A percentile compares a stretch with the other conserved stretches of the same genome.
These are phyloP conservation scores for Linum lewisii DNA, from an alignment of 345 rosid genomes.

Conservation along the genomic window DNA sequence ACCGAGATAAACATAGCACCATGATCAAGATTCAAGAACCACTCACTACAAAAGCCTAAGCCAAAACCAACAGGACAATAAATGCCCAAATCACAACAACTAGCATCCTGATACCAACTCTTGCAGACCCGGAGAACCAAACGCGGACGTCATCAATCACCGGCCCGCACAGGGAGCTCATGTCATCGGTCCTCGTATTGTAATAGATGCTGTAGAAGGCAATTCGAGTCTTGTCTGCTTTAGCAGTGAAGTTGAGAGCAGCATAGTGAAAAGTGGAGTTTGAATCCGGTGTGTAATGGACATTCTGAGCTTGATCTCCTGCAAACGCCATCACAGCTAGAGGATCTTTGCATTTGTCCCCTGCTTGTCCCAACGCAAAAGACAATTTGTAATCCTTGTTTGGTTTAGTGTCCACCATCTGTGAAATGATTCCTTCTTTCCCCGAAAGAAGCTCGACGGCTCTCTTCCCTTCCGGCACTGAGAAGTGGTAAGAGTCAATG, in stretches of 20 bases:
- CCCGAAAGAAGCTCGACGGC: conserved; percentile 86
- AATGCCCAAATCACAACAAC: conserved; percentile 27
- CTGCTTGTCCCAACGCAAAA: conserved; percentile 75
- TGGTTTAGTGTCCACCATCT: conserved; percentile 72
- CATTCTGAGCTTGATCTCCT: conserved; percentile 75
- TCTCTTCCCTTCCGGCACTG: conserved; percentile 77
- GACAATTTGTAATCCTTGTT: conserved; percentile 44
- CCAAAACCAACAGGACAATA: conserved; percentile 20
- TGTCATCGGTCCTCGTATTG: conserved; percentile 83
- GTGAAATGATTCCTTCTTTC: conserved; percentile 93
- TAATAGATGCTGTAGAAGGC: conserved; percentile 93
- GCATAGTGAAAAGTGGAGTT: conserved; percentile 59
- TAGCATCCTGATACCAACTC: conserved; percentile 16
- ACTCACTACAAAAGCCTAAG: conserved; percentile 27
- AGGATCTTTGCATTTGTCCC: conserved; percentile 84
- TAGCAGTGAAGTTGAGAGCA: conserved; percentile 67
- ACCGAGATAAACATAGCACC: not conserved
- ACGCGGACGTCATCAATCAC: conserved; percentile 87
- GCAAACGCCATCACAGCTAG: conserved; percentile 88
- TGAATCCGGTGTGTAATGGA: conserved; percentile 68
- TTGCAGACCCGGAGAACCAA: conserved; percentile 48
- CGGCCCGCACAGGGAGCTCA: conserved; percentile 97
- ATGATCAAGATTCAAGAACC: too few relatives aligned
- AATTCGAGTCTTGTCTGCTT: conserved; percentile 75
- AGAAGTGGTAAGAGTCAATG: conserved; percentile 73